phyloP scores from a whole-genome alignment of 2,329 filamentous ascomycete species.

The Arthrobotrys iridis region DNA sequence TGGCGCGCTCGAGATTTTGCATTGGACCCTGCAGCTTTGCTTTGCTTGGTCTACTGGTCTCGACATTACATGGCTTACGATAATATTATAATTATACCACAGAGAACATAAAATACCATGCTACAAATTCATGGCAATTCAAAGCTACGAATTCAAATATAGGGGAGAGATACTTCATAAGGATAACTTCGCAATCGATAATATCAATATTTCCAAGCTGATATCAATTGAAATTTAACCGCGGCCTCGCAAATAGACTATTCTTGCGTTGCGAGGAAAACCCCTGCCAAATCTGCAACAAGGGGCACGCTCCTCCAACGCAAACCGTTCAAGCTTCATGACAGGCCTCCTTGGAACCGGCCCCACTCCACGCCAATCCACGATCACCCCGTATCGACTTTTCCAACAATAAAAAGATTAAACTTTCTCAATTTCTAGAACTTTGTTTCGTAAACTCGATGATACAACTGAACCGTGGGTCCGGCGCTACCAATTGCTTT shows the following conservation, averaged over 20 bases:
- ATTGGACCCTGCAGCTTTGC: neutral
- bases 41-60: neutral
- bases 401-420: neutral
- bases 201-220: too few species aligned
- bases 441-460: constrained; percentile 7
- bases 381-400: neutral
- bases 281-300: constrained; percentile 40
- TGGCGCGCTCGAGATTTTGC: neutral
- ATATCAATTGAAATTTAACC: constrained; percentile 10
- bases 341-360: constrained; percentile 39
- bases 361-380: neutral
- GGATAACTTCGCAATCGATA: too few species aligned
- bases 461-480: neutral
- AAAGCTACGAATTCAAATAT: too few species aligned
- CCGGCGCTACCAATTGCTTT: constrained; percentile 1
- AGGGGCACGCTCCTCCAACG: constrained; percentile 36
- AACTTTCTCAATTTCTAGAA: constrained; percentile 17
- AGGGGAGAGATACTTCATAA: too few species aligned
- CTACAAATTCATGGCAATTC: too few species aligned
- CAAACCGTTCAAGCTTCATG: constrained; percentile 28
- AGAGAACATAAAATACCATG: too few species aligned
- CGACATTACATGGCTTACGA: neutral
- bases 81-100: too few species aligned
- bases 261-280: too few species aligned
- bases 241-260: neutral